A percentile compares a stretch with the other conserved stretches of the same genome.
phyloP scores from a whole-genome alignment of 2,329 filamentous ascomycete species.

The Aspergillus pseudoterreus region DNA sequence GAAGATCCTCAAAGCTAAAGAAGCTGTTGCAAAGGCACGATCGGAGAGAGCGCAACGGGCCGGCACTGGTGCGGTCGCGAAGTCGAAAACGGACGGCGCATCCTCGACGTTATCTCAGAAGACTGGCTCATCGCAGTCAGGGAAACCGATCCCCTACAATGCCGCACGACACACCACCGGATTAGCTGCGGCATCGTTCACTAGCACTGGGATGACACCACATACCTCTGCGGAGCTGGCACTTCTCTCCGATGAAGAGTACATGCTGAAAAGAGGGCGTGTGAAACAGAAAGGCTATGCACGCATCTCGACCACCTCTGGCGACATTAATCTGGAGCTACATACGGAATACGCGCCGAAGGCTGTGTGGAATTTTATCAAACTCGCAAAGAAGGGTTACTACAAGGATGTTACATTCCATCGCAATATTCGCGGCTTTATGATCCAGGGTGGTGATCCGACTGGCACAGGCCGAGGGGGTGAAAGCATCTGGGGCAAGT shows the following conservation, averaged over 20 bases:
- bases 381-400: conserved; percentile 82
- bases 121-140: conserved; percentile 20
- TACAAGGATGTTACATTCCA: conserved; percentile 84
- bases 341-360: conserved; percentile 87
- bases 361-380: conserved; percentile 95
- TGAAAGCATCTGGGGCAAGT: conserved; percentile 85
- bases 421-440: conserved; percentile 91
- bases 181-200: conserved; percentile 87
- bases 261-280: conserved; percentile 86
- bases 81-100: conserved; percentile 21
- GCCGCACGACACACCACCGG: conserved; percentile 89
- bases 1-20: conserved; percentile 87
- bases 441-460: conserved; percentile 96
- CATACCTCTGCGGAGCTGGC: conserved; percentile 86
- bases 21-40: conserved; percentile 87
- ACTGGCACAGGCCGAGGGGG: conserved; percentile 91
- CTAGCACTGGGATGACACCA: conserved; percentile 87
- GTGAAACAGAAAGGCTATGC: conserved; percentile 90
- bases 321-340: conserved; percentile 82
- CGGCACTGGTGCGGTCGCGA: conserved; percentile 50
- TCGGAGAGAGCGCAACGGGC: conserved; percentile 62
- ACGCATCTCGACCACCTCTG: conserved; percentile 79
- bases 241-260: conserved; percentile 87
- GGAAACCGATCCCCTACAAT: conserved; percentile 62
- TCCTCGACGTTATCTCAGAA: conserved; percentile 16